Conservation (phyloP, 805 yeast species). For the Pichia eremophila region DNA sequence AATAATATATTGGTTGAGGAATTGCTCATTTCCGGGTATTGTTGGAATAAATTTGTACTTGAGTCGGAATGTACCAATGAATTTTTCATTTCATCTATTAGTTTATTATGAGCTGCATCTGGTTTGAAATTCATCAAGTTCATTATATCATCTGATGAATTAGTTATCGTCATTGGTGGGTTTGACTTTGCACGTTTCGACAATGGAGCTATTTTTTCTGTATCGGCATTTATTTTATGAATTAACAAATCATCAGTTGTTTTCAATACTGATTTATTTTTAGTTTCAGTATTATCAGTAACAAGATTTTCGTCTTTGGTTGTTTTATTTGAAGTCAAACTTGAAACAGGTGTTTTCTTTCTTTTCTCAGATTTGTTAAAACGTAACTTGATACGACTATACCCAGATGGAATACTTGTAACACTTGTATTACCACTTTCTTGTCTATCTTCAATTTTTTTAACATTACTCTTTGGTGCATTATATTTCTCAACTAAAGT, state of each 20-base stretch:
- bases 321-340: neutral
- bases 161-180: neutral
- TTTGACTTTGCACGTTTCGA: neutral
- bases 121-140: no score
- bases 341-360: neutral
- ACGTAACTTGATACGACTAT: constrained; percentile 16
- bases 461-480: constrained; percentile 23
- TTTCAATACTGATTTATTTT: neutral
- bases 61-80: no score
- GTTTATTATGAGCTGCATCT: no score
- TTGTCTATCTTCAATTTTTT: constrained; percentile 21
- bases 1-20: no score
- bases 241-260: neutral
- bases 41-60: no score
- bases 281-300: neutral
- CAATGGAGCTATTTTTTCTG: neutral
- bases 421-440: constrained; percentile 27
- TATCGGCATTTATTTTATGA: neutral
- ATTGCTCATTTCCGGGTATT: no score
- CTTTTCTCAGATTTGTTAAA: constrained; percentile 1
- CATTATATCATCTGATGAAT: no score
- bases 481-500: constrained; percentile 21
- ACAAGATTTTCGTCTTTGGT: neutral
- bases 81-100: no score
- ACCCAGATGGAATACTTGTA: constrained; percentile 24